phyloP scores from a whole-genome alignment of 129 eudicot genomes.

The Lactuca sativa region DNA sequence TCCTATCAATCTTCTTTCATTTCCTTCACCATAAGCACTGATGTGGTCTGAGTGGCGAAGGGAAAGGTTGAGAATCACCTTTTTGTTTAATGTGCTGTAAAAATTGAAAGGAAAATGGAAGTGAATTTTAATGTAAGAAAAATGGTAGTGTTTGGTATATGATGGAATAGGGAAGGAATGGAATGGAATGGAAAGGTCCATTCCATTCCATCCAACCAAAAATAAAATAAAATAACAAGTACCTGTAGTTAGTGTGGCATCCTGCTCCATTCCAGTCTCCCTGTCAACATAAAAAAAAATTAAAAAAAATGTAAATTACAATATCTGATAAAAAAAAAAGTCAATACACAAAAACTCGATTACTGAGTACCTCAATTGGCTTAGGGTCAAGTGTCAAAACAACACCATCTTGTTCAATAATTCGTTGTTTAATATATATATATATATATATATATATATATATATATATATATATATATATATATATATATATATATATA shows the following conservation, averaged over 20 bases:
- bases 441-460: no score
- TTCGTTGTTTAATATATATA: conserved; percentile 66
- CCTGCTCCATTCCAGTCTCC: conserved; percentile 99
- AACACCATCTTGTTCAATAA: conserved; percentile 97
- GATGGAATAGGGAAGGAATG: no score
- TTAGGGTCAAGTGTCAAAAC: conserved; percentile 95
- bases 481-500: no score
- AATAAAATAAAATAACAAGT: not conserved
- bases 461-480: no score
- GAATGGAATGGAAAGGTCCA: no score
- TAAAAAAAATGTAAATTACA: not conserved
- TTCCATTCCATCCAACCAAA: no score
- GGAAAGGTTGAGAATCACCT: conserved; percentile 84
- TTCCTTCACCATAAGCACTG: conserved; percentile 98
- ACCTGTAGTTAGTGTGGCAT: conserved; percentile 97
- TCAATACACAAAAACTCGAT: no score
- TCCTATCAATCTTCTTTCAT: conserved; percentile 92
- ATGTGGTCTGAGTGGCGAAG: conserved; percentile 93
- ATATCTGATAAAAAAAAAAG: not conserved
- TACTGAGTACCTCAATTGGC: conserved; percentile 66
- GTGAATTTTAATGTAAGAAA: not conserved
- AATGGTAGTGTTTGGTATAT: not conserved
- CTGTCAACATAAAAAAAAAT: conserved; percentile 27
- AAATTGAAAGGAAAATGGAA: not conserved
- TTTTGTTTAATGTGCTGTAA: conserved; percentile 77